A percentile compares a stretch with the other conserved stretches of the same genome.
These are phyloP conservation scores for Lepidium sativum DNA, from an alignment of 345 rosid genomes.

Conservation along the genomic window DNA sequence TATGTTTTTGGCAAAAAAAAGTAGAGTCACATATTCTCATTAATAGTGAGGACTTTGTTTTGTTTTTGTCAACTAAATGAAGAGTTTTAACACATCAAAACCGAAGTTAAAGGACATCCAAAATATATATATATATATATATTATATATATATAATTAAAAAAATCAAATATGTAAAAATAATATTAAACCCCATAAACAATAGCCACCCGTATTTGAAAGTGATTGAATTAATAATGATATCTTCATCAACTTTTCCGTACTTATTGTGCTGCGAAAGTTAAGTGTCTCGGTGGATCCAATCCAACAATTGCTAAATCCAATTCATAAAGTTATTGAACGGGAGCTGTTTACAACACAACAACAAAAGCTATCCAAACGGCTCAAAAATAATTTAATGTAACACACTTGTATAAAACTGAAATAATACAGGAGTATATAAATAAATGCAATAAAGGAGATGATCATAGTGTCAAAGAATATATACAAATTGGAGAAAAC, in stretches of 20 bases:
- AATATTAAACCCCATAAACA: not conserved
- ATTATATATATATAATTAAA: too few relatives aligned
- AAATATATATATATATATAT: too few relatives aligned
- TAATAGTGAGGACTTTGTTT: too few relatives aligned
- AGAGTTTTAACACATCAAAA: too few relatives aligned
- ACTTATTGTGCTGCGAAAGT: slow-evolving; percentile 26
- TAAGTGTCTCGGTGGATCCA: slow-evolving; percentile 22
- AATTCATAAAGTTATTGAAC: not conserved
- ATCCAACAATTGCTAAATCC: not conserved
- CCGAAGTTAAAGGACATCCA: too few relatives aligned
- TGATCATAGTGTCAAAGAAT: slow-evolving; percentile 44
- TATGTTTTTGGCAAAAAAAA: not conserved
- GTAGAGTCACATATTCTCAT: too few relatives aligned
- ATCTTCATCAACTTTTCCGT: slow-evolving; percentile 15
- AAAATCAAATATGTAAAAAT: too few relatives aligned
- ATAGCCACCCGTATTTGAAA: too few relatives aligned
- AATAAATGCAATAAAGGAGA: slow-evolving; percentile 6
- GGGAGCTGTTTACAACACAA: not conserved
- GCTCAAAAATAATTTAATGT: too few relatives aligned
- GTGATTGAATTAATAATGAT: too few relatives aligned
- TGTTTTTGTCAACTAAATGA: too few relatives aligned
- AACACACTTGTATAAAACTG: not conserved
- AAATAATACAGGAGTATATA: not conserved
- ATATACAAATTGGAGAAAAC: slow-evolving; percentile 61
- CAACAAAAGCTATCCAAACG: not conserved